A percentile compares a stretch with the other conserved stretches of the same genome.
Conservation (phyloP, 768 basidiomycete species). For the Kwoniella heveanensis region DNA sequence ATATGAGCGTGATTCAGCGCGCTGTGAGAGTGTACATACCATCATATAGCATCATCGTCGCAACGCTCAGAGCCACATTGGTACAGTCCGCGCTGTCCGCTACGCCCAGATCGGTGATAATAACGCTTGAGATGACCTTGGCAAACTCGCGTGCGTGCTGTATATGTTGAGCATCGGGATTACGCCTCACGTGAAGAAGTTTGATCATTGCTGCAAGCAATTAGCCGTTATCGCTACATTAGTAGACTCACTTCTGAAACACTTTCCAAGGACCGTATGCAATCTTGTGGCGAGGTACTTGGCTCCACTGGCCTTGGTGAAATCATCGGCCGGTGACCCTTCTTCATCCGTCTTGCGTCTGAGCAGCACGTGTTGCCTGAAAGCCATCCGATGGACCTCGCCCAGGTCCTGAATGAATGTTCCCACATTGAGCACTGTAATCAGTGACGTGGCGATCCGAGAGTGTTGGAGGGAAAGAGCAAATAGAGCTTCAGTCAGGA, state of each 20-base stretch:
- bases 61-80: slow-evolving; percentile 61
- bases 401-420: slow-evolving; percentile 74
- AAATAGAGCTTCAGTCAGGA: slow-evolving; percentile 84
- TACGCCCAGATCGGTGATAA: slow-evolving; percentile 67
- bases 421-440: slow-evolving; percentile 72
- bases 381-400: slow-evolving; percentile 73
- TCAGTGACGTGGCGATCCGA: slow-evolving; percentile 70
- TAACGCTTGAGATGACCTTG: slow-evolving; percentile 68
- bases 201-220: slow-evolving; percentile 72
- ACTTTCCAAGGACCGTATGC: slow-evolving; percentile 72
- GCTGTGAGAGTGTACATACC: slow-evolving; percentile 56
- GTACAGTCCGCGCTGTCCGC: not conserved
- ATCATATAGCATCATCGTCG: slow-evolving; percentile 64
- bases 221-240: not conserved
- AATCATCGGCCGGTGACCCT: slow-evolving; percentile 9
- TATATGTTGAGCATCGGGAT: slow-evolving; percentile 71
- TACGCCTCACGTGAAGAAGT: slow-evolving; percentile 75
- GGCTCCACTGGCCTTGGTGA: slow-evolving; percentile 64
- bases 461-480: slow-evolving; percentile 80
- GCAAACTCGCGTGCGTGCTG: slow-evolving; percentile 75
- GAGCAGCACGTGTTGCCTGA: slow-evolving; percentile 84
- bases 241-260: slow-evolving; percentile 75
- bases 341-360: slow-evolving; percentile 61
- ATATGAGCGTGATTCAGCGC: slow-evolving; percentile 3
- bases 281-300: slow-evolving; percentile 79